Conservation (phyloP, 805 yeast species). For the Lipomyces japonicus region DNA sequence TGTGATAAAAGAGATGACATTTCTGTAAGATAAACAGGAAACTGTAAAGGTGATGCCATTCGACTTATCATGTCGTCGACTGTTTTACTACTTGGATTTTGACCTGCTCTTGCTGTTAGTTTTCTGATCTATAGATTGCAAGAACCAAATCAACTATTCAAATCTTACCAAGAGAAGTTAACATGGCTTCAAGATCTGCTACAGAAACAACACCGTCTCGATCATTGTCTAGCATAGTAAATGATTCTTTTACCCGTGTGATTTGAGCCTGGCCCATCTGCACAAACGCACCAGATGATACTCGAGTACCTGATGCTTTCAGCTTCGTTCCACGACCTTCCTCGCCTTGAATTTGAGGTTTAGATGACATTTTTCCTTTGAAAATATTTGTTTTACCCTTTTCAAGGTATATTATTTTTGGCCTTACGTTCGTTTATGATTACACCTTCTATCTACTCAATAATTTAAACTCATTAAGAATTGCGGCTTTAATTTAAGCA, state of each 20-base stretch:
- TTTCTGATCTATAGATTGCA: not conserved
- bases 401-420: too few relatives aligned
- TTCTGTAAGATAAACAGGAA: slow-evolving; percentile 61
- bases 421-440: too few relatives aligned
- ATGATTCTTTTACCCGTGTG: slow-evolving; percentile 65
- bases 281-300: slow-evolving; percentile 24
- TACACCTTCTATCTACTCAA: too few relatives aligned
- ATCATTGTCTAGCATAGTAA: slow-evolving; percentile 76
- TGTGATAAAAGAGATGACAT: slow-evolving; percentile 55
- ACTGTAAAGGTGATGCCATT: slow-evolving; percentile 46
- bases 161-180: slow-evolving; percentile 47
- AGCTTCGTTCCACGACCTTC: too few relatives aligned
- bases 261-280: slow-evolving; percentile 58
- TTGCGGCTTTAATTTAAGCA: too few relatives aligned
- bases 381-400: too few relatives aligned
- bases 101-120: slow-evolving; percentile 33
- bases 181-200: slow-evolving; percentile 46
- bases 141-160: not conserved
- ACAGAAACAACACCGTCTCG: slow-evolving; percentile 53
- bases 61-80: slow-evolving; percentile 49
- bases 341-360: too few relatives aligned
- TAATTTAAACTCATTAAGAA: too few relatives aligned
- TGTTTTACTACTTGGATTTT: slow-evolving; percentile 39
- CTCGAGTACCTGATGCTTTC: slow-evolving; percentile 4
- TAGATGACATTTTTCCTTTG: too few relatives aligned